Conservation (phyloP, 257 asterid genomes). For the Buddleja alternifolia region DNA sequence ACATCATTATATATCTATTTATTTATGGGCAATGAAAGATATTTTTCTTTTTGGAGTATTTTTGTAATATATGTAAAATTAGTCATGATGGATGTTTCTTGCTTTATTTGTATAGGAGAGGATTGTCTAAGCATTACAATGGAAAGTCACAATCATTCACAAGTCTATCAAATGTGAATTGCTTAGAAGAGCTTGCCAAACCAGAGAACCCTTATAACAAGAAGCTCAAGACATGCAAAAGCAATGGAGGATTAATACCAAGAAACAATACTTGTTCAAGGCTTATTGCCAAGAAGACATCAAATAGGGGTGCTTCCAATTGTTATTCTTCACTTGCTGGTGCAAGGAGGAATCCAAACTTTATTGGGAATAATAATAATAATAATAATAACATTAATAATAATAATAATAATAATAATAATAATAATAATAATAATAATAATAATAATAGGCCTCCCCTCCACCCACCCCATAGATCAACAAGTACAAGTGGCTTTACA, state of each 20-base stretch:
- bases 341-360: constrained; percentile 36
- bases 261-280: constrained; percentile 38
- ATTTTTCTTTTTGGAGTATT: neutral
- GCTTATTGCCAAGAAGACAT: constrained; percentile 33
- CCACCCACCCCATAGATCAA: constrained; percentile 43
- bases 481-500: constrained; percentile 31
- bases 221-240: constrained; percentile 60
- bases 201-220: constrained; percentile 57
- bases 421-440: neutral
- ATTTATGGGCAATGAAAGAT: too few relatives aligned
- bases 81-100: neutral
- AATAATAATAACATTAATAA: constrained; percentile 32
- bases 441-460: constrained; percentile 35
- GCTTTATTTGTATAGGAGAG: constrained; percentile 48
- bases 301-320: constrained; percentile 18
- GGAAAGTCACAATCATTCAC: constrained; percentile 77
- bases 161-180: constrained; percentile 46
- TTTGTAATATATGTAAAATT: neutral
- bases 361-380: constrained; percentile 25
- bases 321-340: constrained; percentile 32
- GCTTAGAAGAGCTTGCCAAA: constrained; percentile 68
- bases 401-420: constrained; percentile 14
- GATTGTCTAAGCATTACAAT: constrained; percentile 68
- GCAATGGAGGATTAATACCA: constrained; percentile 38
- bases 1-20: too few relatives aligned